Percentiles rank a stretch among this genome's conserved stretches.
phyloP scores from a whole-genome alignment of 2,329 filamentous ascomycete genomes.

The Curvularia eragrostidis region DNA sequence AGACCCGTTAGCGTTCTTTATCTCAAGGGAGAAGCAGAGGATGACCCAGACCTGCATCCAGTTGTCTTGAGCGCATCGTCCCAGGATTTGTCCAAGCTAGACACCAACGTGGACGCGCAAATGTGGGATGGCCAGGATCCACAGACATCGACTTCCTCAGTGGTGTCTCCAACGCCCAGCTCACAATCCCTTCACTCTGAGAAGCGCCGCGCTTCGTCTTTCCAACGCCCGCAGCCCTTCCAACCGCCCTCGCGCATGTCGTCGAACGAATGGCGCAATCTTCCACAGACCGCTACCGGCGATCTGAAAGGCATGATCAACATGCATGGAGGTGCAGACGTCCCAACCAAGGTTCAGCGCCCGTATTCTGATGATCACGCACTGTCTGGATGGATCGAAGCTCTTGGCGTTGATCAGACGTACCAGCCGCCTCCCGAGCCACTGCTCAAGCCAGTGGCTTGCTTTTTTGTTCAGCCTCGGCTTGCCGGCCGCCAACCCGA shows the following conservation, averaged over 20 bases:
- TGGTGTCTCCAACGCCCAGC: conserved; percentile 59
- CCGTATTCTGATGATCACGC: conserved; percentile 67
- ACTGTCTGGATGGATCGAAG: conserved; percentile 85
- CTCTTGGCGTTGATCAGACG: conserved; percentile 82
- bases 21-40: conserved; percentile 75
- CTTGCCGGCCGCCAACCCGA: conserved; percentile 57
- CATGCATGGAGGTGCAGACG: conserved; percentile 56
- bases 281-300: conserved; percentile 60
- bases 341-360: conserved; percentile 62
- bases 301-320: conserved; percentile 56
- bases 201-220: conserved; percentile 50
- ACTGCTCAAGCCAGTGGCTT: conserved; percentile 77
- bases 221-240: conserved; percentile 55
- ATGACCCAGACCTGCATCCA: conserved; percentile 80
- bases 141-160: conserved; percentile 62
- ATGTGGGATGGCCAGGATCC: conserved; percentile 60
- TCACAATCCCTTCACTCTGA: conserved; percentile 54
- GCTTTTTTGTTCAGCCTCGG: conserved; percentile 78
- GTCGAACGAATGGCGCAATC: conserved; percentile 64
- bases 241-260: conserved; percentile 53
- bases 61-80: conserved; percentile 74
- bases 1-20: conserved; percentile 79
- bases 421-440: conserved; percentile 82
- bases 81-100: conserved; percentile 63
- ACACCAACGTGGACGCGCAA: conserved; percentile 50